Base-by-base conservation (phyloP, 192 early-diverging fungal species). In the Chytriomyces hyalinus region DNA sequence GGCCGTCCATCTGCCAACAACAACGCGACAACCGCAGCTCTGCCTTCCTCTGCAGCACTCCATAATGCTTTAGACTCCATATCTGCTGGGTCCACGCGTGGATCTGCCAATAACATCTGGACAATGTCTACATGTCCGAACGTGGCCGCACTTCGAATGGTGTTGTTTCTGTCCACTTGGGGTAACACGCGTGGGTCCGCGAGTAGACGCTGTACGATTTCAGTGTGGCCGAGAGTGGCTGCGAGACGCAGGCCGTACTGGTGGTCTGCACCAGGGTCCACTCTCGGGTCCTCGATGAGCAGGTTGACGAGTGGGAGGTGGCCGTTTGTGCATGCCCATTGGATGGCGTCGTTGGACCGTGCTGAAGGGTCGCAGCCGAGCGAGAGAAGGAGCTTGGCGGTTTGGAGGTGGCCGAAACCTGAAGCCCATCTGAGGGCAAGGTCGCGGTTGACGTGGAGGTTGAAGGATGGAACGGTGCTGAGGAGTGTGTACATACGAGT, bases 221-320 rank as follows among this genome's bases (percentile, higher is more conserved):
- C 36, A 47, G 47, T 15, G 67, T 73, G 53, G 22, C 71, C 71
- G 8, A 73, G 45, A 7, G 44, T 49, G 2, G 61, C 44, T 10
- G 71, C 11, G 45, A 49, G 49, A 20, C 49, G 71, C 4, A 73
- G n/a, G 24, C 59, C 71, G 53, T 49, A 49, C 46, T 73, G 59
- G 45, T 61, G 44, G 36, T 73, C 71, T 3, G 71, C 71, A 8
- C 15, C 13, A 8, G 71, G 71, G 45, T 73, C 71, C n/a, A 65
- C 63, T 15, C 28, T 1, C 3, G 20, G 2, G 26, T n/a, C 28
- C 11, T 17, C 63, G 6, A 65, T n/a, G n/a, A 65, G 63, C 2
- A 65, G 26, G 15, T 65, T 65, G 63, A 65, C 63, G n/a, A 65
- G 10, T n/a, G 15, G n/a, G n/a, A 65, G 15, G 63, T 65, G 63